Evolutionary conservation across 1,139 yeast species (phyloP).

Genomic region (Hansenula lynferdii): DNA sequence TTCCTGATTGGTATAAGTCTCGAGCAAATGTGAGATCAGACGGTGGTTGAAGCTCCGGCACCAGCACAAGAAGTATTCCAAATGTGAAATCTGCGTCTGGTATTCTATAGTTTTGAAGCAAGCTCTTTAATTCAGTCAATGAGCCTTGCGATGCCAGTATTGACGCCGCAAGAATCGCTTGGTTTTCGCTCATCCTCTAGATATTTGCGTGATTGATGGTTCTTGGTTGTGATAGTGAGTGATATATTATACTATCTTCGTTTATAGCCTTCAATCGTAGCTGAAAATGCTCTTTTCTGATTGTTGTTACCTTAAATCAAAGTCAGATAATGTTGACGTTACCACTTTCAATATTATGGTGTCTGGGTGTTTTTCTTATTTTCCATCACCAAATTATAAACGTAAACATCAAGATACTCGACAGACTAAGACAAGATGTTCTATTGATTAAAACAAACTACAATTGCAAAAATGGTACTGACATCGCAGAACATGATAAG

Average conservation of each 20-base stretch:
- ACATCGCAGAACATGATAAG: neutral
- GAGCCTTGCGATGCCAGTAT: conserved; percentile 2
- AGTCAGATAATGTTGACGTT: no score
- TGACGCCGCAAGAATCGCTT: conserved; percentile 1
- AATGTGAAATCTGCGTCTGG: neutral
- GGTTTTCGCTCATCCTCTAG: conserved; percentile 1
- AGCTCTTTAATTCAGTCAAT: neutral
- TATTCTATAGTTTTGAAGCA: neutral
- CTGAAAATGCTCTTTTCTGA: no score
- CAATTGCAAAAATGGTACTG: neutral
- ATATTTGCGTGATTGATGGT: no score
- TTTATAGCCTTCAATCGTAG: no score
- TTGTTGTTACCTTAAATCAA: neutral
- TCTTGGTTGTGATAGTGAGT: no score
- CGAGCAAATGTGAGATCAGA: no score
- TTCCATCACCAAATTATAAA: neutral
- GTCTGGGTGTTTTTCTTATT: neutral
- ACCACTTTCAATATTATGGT: neutral
- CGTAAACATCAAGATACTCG: no score
- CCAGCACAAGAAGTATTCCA: neutral
- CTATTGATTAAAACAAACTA: neutral
- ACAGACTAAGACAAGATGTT: no score
- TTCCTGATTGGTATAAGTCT: no score
- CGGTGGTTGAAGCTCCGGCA: neutral
- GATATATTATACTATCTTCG: no score